These are phyloP conservation scores for Globisporangium abappressorium DNA, from an alignment of 352 stramenopile species.

Conservation along the genomic window DNA sequence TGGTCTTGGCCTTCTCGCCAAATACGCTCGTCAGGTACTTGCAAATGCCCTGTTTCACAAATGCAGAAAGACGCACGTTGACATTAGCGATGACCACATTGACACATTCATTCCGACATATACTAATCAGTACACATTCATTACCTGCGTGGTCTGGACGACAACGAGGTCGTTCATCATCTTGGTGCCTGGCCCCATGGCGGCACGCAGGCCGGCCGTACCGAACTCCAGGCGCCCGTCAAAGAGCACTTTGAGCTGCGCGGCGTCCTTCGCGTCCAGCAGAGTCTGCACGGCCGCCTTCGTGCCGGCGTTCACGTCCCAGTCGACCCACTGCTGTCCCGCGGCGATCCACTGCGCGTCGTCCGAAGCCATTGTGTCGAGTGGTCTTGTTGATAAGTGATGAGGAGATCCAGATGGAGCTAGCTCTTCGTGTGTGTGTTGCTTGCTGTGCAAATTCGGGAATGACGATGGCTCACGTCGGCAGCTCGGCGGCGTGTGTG, in stretches of 20 bases:
- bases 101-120: neutral
- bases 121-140: neutral
- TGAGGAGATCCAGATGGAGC: no score
- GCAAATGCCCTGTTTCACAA: slow-evolving; percentile 54
- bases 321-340: slow-evolving; percentile 76
- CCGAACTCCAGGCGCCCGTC: slow-evolving; percentile 87
- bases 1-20: slow-evolving; percentile 64
- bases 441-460: slow-evolving; percentile 6
- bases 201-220: slow-evolving; percentile 87
- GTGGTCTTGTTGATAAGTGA: no score
- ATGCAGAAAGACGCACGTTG: neutral
- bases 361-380: slow-evolving; percentile 12
- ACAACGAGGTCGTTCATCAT: slow-evolving; percentile 93
- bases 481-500: neutral
- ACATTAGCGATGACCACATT: neutral
- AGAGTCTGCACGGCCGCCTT: slow-evolving; percentile 62
- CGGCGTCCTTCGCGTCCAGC: slow-evolving; percentile 49
- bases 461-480: neutral
- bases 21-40: slow-evolving; percentile 79
- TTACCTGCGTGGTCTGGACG: slow-evolving; percentile 84
- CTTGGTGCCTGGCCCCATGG: slow-evolving; percentile 85
- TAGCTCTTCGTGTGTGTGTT: neutral
- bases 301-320: slow-evolving; percentile 85
- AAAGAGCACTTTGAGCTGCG: slow-evolving; percentile 69
- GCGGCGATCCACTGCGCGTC: slow-evolving; percentile 47